phyloP scores from a whole-genome alignment of 140 eudicot genomes.

The Bidens hawaiensis region DNA sequence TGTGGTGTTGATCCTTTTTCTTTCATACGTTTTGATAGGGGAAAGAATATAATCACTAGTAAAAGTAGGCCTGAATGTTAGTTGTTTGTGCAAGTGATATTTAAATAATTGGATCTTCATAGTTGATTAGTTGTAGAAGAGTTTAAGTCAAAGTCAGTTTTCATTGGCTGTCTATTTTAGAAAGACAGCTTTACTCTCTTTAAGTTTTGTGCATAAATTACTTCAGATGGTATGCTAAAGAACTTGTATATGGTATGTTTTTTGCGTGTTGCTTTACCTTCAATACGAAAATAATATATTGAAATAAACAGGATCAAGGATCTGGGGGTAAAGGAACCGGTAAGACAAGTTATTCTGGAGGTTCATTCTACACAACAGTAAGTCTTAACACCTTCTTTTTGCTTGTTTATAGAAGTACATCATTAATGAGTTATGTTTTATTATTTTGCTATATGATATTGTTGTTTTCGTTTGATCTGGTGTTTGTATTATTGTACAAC shows the following conservation, averaged over 20 bases:
- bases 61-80: neutral
- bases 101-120: neutral
- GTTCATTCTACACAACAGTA: constrained; percentile 49
- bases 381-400: constrained; percentile 13
- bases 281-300: neutral
- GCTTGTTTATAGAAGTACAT: neutral
- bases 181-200: neutral
- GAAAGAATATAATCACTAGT: neutral
- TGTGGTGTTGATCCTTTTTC: neutral
- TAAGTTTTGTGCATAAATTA: neutral
- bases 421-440: neutral
- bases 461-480: neutral
- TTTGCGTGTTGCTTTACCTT: neutral
- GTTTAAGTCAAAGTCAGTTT: neutral
- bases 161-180: constrained; percentile 2
- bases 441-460: neutral
- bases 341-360: constrained; percentile 43
- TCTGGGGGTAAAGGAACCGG: constrained; percentile 36
- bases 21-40: neutral
- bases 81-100: neutral
- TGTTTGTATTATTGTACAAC: neutral
- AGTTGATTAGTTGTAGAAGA: neutral
- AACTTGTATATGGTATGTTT: neutral
- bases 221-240: neutral
- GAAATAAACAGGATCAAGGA: constrained; percentile 36